phyloP scores from a whole-genome alignment of 1,284 basidiomycete species.

The Rhodotorula sp. region DNA sequence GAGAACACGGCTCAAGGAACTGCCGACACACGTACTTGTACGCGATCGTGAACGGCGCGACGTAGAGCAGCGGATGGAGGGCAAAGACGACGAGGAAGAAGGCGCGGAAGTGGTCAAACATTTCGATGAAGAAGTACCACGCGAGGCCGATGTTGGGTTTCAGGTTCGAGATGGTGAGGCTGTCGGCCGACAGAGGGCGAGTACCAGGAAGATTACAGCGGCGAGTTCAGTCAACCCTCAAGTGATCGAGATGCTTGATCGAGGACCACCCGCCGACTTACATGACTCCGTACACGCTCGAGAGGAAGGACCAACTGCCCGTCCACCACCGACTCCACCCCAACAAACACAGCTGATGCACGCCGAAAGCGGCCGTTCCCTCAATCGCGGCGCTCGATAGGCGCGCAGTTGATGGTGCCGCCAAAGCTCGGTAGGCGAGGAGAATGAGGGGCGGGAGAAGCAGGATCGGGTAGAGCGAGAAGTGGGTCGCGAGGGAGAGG shows the following conservation, averaged over 20 bases:
- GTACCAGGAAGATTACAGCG: too few relatives aligned
- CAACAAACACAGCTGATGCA: slow-evolving; percentile 32
- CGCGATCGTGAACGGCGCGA: slow-evolving; percentile 71
- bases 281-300: slow-evolving; percentile 77
- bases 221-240: too few relatives aligned
- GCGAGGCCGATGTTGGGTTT: slow-evolving; percentile 91
- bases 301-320: slow-evolving; percentile 52
- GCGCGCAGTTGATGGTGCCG: background rate
- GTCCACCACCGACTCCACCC: slow-evolving; percentile 33
- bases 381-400: background rate
- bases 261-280: slow-evolving; percentile 53
- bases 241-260: background rate
- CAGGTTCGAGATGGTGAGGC: slow-evolving; percentile 72
- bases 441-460: slow-evolving; percentile 67
- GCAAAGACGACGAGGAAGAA: slow-evolving; percentile 98
- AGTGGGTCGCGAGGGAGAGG: slow-evolving; percentile 66
- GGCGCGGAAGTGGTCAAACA: slow-evolving; percentile 95
- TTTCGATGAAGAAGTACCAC: slow-evolving; percentile 99
- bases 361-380: slow-evolving; percentile 21
- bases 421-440: slow-evolving; percentile 49
- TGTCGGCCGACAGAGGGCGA: slow-evolving; percentile 44
- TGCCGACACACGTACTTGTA: slow-evolving; percentile 19
- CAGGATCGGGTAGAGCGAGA: slow-evolving; percentile 68
- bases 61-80: slow-evolving; percentile 78
- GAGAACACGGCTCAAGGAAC: too few relatives aligned